Base-by-base conservation (phyloP, 176 grass and related monocot species). In the Oryza coarctata region DNA sequence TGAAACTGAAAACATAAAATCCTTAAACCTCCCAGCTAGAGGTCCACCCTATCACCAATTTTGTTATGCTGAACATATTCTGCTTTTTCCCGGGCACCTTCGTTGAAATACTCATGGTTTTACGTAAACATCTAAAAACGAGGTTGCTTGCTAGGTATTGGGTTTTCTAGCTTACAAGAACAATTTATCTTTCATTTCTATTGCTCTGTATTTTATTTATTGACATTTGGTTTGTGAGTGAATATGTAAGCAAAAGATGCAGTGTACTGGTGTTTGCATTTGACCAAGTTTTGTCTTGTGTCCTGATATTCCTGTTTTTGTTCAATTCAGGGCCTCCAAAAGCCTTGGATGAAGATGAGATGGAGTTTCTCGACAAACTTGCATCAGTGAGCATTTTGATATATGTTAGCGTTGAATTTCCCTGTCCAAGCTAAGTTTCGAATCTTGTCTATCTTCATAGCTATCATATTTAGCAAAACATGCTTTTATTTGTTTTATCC, bases 331-430 rank as follows among this genome's bases (percentile, higher is more conserved):
- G 93, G 79, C 96, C 96, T 70, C 93, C 96, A 41, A 99, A 99
- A 77, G 91, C 96, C 27, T 86, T 99, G 72, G 96, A 99, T 74
- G 96, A 99, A 61, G 96, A 95, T 72, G 96, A 99, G 69, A 92
- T 77, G 12, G 93, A 99, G 41, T 99, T 99, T 90, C 86, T 99
- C 0, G 89, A 99, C 70, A 94, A 94, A 67, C 72, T 92, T 25
- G 83, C 90, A 80, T 82, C 64, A 80, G 96, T 99, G 62, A 90
- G 89, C 40, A 77, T 86, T 75, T 76, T 26, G 9, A 63, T 12
- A 35, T 67, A 77, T 82, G 28, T 45, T 71, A 76, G 22, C 65
- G 36, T 65, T 36, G 11, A 44, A 69, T 57, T 57, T 66, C 38
- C 7, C 27, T 13, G 1, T 79, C 45, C 30, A 22, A 44, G 18